Conservation (phyloP, 2,329 filamentous ascomycete genomes). For the Zarea fungicola region DNA sequence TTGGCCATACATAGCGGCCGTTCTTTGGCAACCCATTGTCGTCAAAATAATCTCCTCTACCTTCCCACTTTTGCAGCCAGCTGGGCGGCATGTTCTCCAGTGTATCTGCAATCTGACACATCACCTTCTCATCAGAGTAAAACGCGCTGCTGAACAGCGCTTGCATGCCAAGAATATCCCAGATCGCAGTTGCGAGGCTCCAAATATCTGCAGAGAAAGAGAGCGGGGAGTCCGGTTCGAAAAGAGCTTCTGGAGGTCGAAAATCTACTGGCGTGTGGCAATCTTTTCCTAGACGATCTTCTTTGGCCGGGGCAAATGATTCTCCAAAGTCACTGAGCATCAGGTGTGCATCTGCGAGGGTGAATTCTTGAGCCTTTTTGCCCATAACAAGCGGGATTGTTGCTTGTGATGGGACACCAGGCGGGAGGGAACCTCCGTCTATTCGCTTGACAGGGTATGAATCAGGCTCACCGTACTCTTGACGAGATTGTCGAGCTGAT, state of each 20-base stretch:
- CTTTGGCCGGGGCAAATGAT: not conserved
- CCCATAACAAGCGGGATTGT: not conserved
- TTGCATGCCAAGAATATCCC: constrained; percentile 8
- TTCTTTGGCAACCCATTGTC: not conserved
- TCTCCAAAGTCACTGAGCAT: constrained; percentile 4
- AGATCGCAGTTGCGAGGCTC: constrained; percentile 10
- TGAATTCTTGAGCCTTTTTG: not conserved
- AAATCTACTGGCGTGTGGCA: constrained; percentile 2
- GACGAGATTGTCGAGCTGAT: not conserved
- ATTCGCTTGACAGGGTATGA: not conserved
- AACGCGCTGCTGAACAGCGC: constrained; percentile 1
- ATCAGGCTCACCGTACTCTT: not conserved
- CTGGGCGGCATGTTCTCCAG: constrained; percentile 12
- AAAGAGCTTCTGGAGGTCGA: not conserved
- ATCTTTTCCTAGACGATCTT: not conserved
- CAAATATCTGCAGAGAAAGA: constrained; percentile 9
- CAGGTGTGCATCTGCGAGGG: not conserved
- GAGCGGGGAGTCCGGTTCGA: not conserved
- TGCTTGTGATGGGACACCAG: not conserved
- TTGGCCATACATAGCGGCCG: constrained; percentile 1
- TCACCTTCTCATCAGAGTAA: not conserved
- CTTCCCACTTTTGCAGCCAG: constrained; percentile 12
- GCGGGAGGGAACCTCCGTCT: not conserved
- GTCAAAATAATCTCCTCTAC: not conserved
- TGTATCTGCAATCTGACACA: constrained; percentile 7